A percentile compares a stretch with the other conserved stretches of the same genome.
Conservation (phyloP, 2,329 filamentous ascomycete species). For the Orbilia javanica region DNA sequence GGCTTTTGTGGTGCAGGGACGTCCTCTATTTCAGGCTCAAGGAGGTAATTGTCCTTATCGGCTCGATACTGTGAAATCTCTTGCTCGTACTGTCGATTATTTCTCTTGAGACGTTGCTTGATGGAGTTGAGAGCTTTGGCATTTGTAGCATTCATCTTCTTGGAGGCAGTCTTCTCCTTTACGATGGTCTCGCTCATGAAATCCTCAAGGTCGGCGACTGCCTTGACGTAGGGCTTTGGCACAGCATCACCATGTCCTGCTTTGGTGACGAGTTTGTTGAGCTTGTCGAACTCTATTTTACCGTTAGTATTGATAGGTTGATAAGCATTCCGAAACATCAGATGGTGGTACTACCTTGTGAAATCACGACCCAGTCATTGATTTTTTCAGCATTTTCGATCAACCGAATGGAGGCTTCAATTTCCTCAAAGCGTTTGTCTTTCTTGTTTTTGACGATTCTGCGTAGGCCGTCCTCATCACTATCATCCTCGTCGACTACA, state of each 20-base stretch:
- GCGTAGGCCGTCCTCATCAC: conserved; percentile 85
- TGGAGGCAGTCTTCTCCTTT: conserved; percentile 94
- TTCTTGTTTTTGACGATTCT: conserved; percentile 96
- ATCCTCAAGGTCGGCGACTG: conserved; percentile 92
- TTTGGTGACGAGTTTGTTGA: conserved; percentile 87
- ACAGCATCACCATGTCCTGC: conserved; percentile 80
- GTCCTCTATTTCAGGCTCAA: conserved; percentile 82
- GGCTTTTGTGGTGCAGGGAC: conserved; percentile 66
- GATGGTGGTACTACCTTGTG: conserved; percentile 74
- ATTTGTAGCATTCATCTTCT: conserved; percentile 99
- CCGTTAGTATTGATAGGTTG: conserved; percentile 52
- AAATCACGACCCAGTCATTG: conserved; percentile 94
- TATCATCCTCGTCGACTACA: conserved; percentile 80
- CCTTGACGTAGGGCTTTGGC: conserved; percentile 93
- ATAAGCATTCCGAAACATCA: conserved; percentile 12
- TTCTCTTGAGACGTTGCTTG: conserved; percentile 98
- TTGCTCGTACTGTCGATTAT: conserved; percentile 91
- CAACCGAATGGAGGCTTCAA: conserved; percentile 86
- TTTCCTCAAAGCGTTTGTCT: conserved; percentile 94
- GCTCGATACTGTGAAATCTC: conserved; percentile 89
- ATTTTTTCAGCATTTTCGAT: conserved; percentile 99
- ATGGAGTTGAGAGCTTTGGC: conserved; percentile 94
- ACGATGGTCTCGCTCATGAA: conserved; percentile 91
- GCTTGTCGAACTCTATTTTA: conserved; percentile 86
- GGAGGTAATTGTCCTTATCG: conserved; percentile 89